phyloP scores from a whole-genome alignment of 345 rosid species.

The Clarkia xantiana region DNA sequence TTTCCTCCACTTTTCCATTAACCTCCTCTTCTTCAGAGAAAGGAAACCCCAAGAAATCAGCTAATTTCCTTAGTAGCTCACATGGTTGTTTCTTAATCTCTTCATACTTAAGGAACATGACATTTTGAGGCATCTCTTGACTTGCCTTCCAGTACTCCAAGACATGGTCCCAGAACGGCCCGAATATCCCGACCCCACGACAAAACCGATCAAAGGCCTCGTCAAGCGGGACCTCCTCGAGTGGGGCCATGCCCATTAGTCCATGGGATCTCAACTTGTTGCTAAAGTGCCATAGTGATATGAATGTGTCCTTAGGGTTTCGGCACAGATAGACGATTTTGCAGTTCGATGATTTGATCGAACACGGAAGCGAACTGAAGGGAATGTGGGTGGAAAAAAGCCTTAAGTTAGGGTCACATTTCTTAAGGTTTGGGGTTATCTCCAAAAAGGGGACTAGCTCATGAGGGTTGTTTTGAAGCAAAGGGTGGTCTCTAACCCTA shows the following conservation, averaged over 20 bases:
- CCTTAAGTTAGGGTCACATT: neutral
- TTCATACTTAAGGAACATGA: slow-evolving; percentile 24
- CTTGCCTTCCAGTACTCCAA: slow-evolving; percentile 24
- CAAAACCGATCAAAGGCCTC: slow-evolving; percentile 24
- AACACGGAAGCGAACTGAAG: slow-evolving; percentile 4
- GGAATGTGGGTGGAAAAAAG: slow-evolving; percentile 8
- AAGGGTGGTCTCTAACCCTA: neutral
- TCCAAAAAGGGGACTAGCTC: slow-evolving; percentile 10
- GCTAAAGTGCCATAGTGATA: slow-evolving; percentile 9
- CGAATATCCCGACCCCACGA: slow-evolving; percentile 13
- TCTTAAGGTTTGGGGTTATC: neutral
- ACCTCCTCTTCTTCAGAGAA: slow-evolving; percentile 11
- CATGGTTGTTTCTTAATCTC: slow-evolving; percentile 16
- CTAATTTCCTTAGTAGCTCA: slow-evolving; percentile 14
- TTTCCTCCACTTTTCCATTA: slow-evolving; percentile 8
- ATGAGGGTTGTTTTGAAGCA: slow-evolving; percentile 6
- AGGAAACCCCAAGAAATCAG: slow-evolving; percentile 26
- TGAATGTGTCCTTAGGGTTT: slow-evolving; percentile 13
- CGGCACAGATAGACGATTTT: slow-evolving; percentile 11
- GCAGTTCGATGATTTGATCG: slow-evolving; percentile 2
- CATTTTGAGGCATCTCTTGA: slow-evolving; percentile 12
- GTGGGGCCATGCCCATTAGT: no score
- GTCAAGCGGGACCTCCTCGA: slow-evolving; percentile 15
- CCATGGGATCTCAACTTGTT: slow-evolving; percentile 6
- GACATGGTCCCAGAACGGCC: slow-evolving; percentile 26